Evolutionary conservation across 345 rosid species (phyloP), one percentile per base, ranked within the genome.

Genomic region (Cochlearia excelsa): DNA sequence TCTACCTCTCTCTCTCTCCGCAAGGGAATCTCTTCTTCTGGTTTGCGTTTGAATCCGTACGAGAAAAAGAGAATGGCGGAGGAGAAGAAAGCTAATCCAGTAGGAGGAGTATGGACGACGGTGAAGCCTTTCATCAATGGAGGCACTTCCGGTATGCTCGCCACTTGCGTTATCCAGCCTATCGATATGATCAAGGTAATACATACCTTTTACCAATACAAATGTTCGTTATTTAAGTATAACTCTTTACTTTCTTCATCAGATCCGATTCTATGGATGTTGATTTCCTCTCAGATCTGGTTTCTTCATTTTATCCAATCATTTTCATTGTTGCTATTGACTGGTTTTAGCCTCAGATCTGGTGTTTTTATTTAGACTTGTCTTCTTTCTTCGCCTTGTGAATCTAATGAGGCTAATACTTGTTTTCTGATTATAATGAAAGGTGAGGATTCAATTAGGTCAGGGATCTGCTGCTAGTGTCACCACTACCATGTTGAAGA

Each of bases 361-460:
- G 34, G n/a, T n/a, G 47, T 8, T 45, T 51, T 63, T 9, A 10
- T 44, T 44, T 70, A 2, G 47, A 37, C 50, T 30, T 50, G 39
- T 23, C 43, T 3, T 6, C 3, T 46, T 57, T 1, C 1, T 53
- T 60, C 2, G 16, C 3, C 42, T 30, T 63, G 55, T 57, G 53
- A 62, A 16, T 61, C 5, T 28, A 23, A 62, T 69, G 6, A 29
- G n/a, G 7, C 10, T 54, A 30, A 61, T 28, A 11, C 37, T 30
- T 64, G n/a, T 69, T 59, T 31, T 63, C 48, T 57, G 28, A 34
- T 60, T 70, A 61, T 76, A n/a, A n/a, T n/a, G n/a, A 58, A 54
- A 93, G 99, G 99, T 93, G 87, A 89, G 99, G 65, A 93, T 93
- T 72, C 99, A 93, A 64, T 60, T 93, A 77, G 99, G 99, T 50